These are phyloP conservation scores for Penicillium canariense DNA, from an alignment of 495 filamentous ascomycete genomes.

Conservation along the genomic window DNA sequence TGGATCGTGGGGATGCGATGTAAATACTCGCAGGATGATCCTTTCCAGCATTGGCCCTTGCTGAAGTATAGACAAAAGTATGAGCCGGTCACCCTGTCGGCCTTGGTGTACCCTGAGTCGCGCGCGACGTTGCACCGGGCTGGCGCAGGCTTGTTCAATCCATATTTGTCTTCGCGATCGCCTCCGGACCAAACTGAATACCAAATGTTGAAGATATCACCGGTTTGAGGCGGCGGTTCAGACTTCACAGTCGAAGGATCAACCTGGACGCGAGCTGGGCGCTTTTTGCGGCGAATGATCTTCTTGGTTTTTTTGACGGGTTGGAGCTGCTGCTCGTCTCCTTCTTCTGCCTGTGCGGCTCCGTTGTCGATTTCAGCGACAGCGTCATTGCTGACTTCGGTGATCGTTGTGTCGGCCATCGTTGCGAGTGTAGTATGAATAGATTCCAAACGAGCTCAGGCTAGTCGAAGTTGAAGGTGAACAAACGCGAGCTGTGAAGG, in stretches of 20 bases:
- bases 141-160: conserved; percentile 69
- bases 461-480: not conserved
- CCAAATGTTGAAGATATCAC: conserved; percentile 92
- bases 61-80: conserved; percentile 96
- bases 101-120: conserved; percentile 86
- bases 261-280: conserved; percentile 66
- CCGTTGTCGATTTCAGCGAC: conserved; percentile 26
- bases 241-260: conserved; percentile 78
- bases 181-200: conserved; percentile 94
- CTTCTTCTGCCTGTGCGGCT: conserved; percentile 6
- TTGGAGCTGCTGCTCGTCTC: conserved; percentile 16
- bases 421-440: conserved; percentile 3
- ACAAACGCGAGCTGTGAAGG: not conserved
- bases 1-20: conserved; percentile 80
- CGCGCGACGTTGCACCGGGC: conserved; percentile 76
- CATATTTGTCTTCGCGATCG: conserved; percentile 84
- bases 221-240: conserved; percentile 84
- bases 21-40: conserved; percentile 90
- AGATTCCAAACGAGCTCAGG: not conserved
- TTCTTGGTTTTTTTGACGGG: conserved; percentile 50
- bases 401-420: conserved; percentile 36
- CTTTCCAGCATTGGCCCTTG: conserved; percentile 75
- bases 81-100: conserved; percentile 72
- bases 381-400: conserved; percentile 19
- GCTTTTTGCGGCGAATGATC: conserved; percentile 51